Conservation (phyloP, 768 basidiomycete species). For the Podaxis rugospora region DNA sequence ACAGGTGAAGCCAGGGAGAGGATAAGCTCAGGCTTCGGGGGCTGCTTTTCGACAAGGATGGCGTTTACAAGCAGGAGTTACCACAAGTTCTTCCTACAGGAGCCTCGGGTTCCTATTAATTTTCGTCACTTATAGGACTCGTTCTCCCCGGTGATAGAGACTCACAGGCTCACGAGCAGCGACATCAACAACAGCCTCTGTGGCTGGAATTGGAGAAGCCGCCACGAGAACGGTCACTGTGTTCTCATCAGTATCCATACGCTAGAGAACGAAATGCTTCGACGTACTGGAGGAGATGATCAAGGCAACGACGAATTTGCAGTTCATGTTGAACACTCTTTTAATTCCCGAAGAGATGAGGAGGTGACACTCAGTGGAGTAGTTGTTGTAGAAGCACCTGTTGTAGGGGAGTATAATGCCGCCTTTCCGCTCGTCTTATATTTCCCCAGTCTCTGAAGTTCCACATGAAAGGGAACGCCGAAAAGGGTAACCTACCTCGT, state of each 20-base stretch:
- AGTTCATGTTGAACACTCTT: neutral
- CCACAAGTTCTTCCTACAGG: constrained; percentile 3
- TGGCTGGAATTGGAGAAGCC: constrained; percentile 1
- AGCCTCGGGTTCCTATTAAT: neutral
- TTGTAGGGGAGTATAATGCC: neutral
- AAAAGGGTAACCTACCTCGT: neutral
- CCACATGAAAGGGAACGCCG: constrained; percentile 1
- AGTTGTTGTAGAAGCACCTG: neutral
- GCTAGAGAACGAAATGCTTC: neutral
- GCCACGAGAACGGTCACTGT: neutral
- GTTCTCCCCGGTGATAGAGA: neutral
- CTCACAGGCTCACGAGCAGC: constrained; percentile 6
- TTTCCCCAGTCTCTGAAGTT: neutral
- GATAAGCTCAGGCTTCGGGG: neutral
- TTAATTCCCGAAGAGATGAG: neutral
- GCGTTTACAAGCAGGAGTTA: neutral
- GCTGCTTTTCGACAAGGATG: neutral
- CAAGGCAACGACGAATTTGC: neutral
- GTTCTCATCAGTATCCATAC: neutral
- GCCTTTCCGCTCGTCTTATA: neutral
- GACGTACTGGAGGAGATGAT: constrained; percentile 7
- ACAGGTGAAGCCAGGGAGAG: neutral
- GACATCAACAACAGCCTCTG: neutral
- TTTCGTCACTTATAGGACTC: neutral
- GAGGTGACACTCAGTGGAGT: neutral